Conservation (phyloP, 192 early-diverging fungal genomes). For the Thoreauomyces humboldtii region DNA sequence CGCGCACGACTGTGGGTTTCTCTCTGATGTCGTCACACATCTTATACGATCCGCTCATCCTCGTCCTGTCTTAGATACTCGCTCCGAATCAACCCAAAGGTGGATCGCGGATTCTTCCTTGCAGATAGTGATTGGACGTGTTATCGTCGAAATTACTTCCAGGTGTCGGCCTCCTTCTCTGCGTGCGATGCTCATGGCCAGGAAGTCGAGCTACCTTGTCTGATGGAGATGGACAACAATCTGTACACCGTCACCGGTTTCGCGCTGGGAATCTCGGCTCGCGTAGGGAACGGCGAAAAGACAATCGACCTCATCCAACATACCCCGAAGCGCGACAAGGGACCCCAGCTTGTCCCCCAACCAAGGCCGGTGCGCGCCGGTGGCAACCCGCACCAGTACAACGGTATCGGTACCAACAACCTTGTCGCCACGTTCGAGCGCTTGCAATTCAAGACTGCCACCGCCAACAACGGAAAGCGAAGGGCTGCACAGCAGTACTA, state of each 20-base stretch:
- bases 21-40: not conserved
- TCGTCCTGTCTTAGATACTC: conserved; percentile 42
- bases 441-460: conserved; percentile 94
- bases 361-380: conserved; percentile 28
- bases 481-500: conserved; percentile 92
- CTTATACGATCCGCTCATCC: not conserved
- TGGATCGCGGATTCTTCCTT: conserved; percentile 95
- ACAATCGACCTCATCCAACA: conserved; percentile 87
- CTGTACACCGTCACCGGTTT: conserved; percentile 65
- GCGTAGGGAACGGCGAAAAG: conserved; percentile 68
- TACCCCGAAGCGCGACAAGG: conserved; percentile 91
- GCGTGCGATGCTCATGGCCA: conserved; percentile 29
- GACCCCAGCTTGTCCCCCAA: conserved; percentile 70
- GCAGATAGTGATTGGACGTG: conserved; percentile 93
- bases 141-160: conserved; percentile 96
- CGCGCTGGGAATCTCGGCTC: conserved; percentile 72
- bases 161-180: conserved; percentile 74
- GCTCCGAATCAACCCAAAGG: conserved; percentile 65
- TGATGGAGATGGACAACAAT: conserved; percentile 56
- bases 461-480: conserved; percentile 91
- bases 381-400: conserved; percentile 35
- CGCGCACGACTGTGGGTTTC: conserved; percentile 20
- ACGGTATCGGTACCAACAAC: conserved; percentile 19
- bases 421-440: conserved; percentile 77
- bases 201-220: conserved; percentile 58